Conservation (phyloP, 495 filamentous ascomycete species). For the Penicillium samsonianum region DNA sequence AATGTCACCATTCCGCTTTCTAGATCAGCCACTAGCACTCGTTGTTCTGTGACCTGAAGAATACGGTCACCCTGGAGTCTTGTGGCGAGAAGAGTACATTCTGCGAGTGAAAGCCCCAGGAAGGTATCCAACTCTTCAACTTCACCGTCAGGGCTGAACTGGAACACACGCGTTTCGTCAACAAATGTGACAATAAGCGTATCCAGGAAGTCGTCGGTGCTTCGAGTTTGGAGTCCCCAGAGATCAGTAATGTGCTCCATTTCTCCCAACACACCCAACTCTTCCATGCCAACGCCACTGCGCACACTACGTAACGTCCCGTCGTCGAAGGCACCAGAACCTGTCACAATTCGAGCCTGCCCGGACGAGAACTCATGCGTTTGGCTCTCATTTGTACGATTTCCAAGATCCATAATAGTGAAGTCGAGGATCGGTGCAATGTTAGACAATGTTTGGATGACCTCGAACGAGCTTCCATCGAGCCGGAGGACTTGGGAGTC, state of each 20-base stretch:
- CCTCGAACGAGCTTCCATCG: slow-evolving; percentile 53
- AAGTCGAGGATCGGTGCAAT: slow-evolving; percentile 93
- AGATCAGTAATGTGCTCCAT: slow-evolving; percentile 74
- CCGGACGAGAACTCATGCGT: slow-evolving; percentile 91
- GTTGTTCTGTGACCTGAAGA: slow-evolving; percentile 74
- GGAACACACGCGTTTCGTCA: slow-evolving; percentile 80
- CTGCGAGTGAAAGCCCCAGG: slow-evolving; percentile 64
- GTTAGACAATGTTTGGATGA: slow-evolving; percentile 78
- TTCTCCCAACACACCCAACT: slow-evolving; percentile 77
- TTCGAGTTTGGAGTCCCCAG: slow-evolving; percentile 60
- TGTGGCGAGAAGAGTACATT: slow-evolving; percentile 70
- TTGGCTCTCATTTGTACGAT: slow-evolving; percentile 71
- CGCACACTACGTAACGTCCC: slow-evolving; percentile 85
- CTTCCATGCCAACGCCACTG: slow-evolving; percentile 92
- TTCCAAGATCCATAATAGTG: slow-evolving; percentile 91
- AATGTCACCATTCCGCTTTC: slow-evolving; percentile 68
- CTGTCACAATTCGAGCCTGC: slow-evolving; percentile 90
- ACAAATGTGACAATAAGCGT: slow-evolving; percentile 79
- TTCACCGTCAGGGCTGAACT: slow-evolving; percentile 71
- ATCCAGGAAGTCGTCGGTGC: slow-evolving; percentile 54
- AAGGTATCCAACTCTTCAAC: slow-evolving; percentile 82
- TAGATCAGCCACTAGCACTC: slow-evolving; percentile 62
- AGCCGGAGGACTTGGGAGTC: slow-evolving; percentile 84
- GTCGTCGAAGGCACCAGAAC: slow-evolving; percentile 83
- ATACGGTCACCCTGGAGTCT: slow-evolving; percentile 64